Percentiles rank a stretch among this genome's conserved stretches.
These are phyloP conservation scores for Phyllosticta citrichinensis DNA, from an alignment of 2,329 filamentous ascomycete genomes.

Conservation along the genomic window DNA sequence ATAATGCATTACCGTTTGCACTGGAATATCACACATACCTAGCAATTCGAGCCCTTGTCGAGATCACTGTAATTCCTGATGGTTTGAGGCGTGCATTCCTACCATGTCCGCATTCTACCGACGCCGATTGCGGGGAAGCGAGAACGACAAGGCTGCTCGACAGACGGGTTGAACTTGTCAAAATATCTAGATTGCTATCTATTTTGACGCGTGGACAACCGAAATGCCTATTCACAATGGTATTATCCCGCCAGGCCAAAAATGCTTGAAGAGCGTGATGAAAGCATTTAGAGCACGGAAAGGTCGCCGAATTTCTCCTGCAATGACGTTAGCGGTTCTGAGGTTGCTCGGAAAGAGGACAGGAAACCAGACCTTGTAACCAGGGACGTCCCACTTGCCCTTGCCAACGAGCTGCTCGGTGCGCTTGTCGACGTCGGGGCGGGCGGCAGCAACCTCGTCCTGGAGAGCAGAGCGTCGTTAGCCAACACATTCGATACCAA, in stretches of 20 bases:
- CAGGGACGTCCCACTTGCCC: constrained; percentile 95
- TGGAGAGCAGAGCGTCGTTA: constrained; percentile 30
- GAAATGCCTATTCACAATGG: constrained; percentile 9
- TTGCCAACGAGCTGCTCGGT: constrained; percentile 89
- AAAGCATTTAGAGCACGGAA: constrained; percentile 66
- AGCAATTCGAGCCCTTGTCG: too few species aligned
- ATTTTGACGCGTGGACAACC: constrained; percentile 7
- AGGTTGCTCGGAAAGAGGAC: background rate
- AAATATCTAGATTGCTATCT: constrained; percentile 11
- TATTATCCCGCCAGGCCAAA: constrained; percentile 8
- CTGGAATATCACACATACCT: background rate
- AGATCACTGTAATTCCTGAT: too few species aligned
- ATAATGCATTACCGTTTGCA: background rate
- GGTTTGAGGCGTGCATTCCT: background rate
- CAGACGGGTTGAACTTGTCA: background rate
- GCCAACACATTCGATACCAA: constrained; percentile 3
- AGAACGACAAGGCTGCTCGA: background rate
- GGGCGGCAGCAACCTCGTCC: constrained; percentile 91
- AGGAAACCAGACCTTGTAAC: constrained; percentile 79
- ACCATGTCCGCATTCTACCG: background rate
- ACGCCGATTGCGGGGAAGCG: background rate
- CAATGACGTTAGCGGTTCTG: constrained; percentile 37
- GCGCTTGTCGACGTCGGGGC: constrained; percentile 96
- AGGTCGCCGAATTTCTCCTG: constrained; percentile 99
- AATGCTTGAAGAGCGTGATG: constrained; percentile 4